Conservation (phyloP, 306 rosid genomes). For the Canavalia ensiformis region DNA sequence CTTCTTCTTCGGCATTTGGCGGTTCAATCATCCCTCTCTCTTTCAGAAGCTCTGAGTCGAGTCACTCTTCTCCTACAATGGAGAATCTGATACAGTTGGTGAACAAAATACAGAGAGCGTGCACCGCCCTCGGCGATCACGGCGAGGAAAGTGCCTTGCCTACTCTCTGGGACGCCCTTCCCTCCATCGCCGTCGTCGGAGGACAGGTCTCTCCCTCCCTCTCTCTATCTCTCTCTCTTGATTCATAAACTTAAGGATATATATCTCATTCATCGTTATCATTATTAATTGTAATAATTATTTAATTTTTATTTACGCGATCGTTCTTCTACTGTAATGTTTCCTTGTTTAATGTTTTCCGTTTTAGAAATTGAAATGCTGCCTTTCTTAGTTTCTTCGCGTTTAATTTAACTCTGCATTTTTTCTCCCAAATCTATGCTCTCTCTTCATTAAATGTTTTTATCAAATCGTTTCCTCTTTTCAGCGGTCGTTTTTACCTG, state of each 20-base stretch:
- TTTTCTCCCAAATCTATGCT: not conserved
- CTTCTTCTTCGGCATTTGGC: slow-evolving; percentile 38
- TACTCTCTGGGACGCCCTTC: slow-evolving; percentile 98
- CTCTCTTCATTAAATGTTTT: not conserved
- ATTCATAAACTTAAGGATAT: slow-evolving; percentile 5
- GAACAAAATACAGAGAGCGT: slow-evolving; percentile 96
- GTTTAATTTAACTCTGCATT: not conserved
- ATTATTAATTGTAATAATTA: not conserved
- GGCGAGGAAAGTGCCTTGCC: slow-evolving; percentile 94
- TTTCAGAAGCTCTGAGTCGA: slow-evolving; percentile 21
- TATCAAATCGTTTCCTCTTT: not conserved
- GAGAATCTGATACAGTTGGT: slow-evolving; percentile 92
- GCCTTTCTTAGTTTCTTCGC: no score
- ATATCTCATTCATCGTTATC: not conserved
- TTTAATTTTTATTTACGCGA: not conserved
- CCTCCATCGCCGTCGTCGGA: slow-evolving; percentile 98
- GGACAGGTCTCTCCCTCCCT: slow-evolving; percentile 74
- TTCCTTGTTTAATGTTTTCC: not conserved
- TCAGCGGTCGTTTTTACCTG: not conserved
- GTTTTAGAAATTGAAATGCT: slow-evolving; percentile 2
- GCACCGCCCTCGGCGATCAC: slow-evolving; percentile 98
- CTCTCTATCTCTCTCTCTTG: slow-evolving; percentile 32
- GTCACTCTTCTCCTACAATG: slow-evolving; percentile 53
- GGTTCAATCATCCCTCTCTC: slow-evolving; percentile 25
- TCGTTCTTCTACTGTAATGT: not conserved